Percentiles rank a stretch among this genome's conserved stretches.
phyloP scores from a whole-genome alignment of 1,139 yeast genomes.

The Dujonia santamariae region DNA sequence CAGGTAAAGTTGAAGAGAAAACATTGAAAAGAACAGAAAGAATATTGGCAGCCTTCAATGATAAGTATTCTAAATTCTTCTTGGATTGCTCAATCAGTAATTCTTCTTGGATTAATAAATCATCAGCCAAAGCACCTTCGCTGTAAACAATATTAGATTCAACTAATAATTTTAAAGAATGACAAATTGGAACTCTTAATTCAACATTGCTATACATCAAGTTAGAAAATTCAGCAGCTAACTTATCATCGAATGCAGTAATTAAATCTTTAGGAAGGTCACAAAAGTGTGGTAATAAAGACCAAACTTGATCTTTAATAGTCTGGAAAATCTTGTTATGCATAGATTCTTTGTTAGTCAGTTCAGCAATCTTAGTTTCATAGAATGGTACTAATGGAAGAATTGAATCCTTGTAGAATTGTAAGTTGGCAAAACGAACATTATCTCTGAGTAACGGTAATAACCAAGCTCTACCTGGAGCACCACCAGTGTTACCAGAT shows the following conservation, averaged over 20 bases:
- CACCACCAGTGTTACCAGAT: constrained; percentile 22
- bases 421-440: constrained; percentile 66
- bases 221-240: constrained; percentile 77
- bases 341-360: constrained; percentile 51
- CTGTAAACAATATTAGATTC: constrained; percentile 69
- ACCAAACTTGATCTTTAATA: constrained; percentile 88
- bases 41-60: constrained; percentile 67
- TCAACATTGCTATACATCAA: constrained; percentile 72
- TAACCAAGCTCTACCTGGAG: constrained; percentile 90
- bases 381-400: constrained; percentile 69
- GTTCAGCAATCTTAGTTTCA: constrained; percentile 40
- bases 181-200: constrained; percentile 76
- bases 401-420: constrained; percentile 59
- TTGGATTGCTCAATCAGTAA: constrained; percentile 58
- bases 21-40: constrained; percentile 88
- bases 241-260: constrained; percentile 62
- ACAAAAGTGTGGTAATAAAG: constrained; percentile 84
- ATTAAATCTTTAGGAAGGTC: constrained; percentile 78
- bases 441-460: constrained; percentile 90
- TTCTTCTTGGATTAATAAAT: constrained; percentile 55
- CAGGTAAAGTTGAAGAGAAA: constrained; percentile 81
- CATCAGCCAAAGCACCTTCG: constrained; percentile 57
- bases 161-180: constrained; percentile 72
- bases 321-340: constrained; percentile 78
- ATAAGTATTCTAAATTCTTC: constrained; percentile 57